Evolutionary conservation across 1,139 yeast species (phyloP).

Genomic region (Candida tunisiensis): DNA sequence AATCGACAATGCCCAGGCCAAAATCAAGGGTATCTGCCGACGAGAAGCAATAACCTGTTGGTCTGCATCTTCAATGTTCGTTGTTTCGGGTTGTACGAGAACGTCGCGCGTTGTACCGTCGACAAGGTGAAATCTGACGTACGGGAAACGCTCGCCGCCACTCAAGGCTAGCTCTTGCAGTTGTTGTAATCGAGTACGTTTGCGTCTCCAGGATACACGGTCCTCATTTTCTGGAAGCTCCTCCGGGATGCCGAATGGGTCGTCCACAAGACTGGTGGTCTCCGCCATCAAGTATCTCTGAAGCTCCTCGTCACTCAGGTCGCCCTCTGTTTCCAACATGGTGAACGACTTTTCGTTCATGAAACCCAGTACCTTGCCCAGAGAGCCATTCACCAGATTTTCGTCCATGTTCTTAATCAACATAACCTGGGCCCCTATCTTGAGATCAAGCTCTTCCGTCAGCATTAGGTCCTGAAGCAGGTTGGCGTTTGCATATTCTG

Average conservation of each 20-base stretch:
- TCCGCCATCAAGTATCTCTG: too few relatives aligned
- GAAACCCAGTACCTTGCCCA: slow-evolving; percentile 34
- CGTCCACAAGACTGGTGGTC: slow-evolving; percentile 41
- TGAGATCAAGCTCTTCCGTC: slow-evolving; percentile 26
- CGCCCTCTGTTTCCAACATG: too few relatives aligned
- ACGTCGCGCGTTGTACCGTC: slow-evolving; percentile 61
- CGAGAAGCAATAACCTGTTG: slow-evolving; percentile 38
- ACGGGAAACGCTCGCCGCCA: slow-evolving; percentile 30
- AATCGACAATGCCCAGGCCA: slow-evolving; percentile 82
- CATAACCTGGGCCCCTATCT: slow-evolving; percentile 49
- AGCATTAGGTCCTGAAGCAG: slow-evolving; percentile 28
- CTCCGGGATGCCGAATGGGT: slow-evolving; percentile 1
- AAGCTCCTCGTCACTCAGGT: too few relatives aligned
- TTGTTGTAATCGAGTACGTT: slow-evolving; percentile 15
- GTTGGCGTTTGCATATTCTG: slow-evolving; percentile 5
- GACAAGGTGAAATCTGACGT: slow-evolving; percentile 57
- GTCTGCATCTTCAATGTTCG: slow-evolving; percentile 46
- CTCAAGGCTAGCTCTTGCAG: slow-evolving; percentile 3
- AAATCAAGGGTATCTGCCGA: slow-evolving; percentile 51
- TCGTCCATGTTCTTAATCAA: slow-evolving; percentile 28
- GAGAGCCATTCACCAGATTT: slow-evolving; percentile 36
- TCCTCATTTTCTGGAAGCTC: slow-evolving; percentile 2
- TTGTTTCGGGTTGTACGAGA: slow-evolving; percentile 56
- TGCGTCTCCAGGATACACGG: neutral
- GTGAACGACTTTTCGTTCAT: slow-evolving; percentile 68